Evolutionary conservation across 768 basidiomycete genomes (phyloP).

Genomic region (Boletus vermiculosoides): DNA sequence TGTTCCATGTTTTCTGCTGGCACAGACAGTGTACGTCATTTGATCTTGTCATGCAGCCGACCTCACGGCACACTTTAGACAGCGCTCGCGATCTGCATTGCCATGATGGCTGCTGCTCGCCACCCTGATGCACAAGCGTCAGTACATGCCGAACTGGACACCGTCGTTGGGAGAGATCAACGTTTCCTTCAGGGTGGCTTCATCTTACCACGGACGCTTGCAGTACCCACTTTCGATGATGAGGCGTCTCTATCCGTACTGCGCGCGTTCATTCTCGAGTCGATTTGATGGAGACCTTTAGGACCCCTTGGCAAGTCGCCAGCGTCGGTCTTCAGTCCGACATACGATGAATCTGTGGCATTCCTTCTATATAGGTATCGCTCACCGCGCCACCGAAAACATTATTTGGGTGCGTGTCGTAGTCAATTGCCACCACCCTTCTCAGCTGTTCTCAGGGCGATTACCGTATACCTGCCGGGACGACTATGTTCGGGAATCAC

Average conservation of each 20-base stretch:
- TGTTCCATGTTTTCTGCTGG: constrained; percentile 62
- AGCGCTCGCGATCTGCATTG: constrained; percentile 47
- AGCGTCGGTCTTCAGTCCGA: background rate
- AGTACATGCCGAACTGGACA: constrained; percentile 54
- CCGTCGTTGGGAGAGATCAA: constrained; percentile 40
- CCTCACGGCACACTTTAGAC: constrained; percentile 28
- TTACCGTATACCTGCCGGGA: constrained; percentile 20
- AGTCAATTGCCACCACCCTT: background rate
- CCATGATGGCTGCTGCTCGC: constrained; percentile 47
- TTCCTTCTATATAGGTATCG: background rate
- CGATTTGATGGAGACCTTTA: constrained; percentile 36
- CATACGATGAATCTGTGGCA: background rate
- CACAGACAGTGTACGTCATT: constrained; percentile 42
- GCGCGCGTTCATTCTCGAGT: constrained; percentile 36
- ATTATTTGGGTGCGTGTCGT: constrained; percentile 13
- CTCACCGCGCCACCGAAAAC: constrained; percentile 19
- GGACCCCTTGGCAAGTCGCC: constrained; percentile 18
- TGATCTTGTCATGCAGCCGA: background rate
- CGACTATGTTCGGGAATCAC: constrained; percentile 17
- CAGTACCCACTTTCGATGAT: constrained; percentile 39
- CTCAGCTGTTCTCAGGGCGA: constrained; percentile 7
- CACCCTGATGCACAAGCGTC: constrained; percentile 47
- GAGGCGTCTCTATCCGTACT: constrained; percentile 29
- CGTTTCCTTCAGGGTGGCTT: background rate
- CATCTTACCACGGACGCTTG: background rate